Conservation (phyloP, 805 yeast genomes). For the Priceomyces haplophilus region DNA sequence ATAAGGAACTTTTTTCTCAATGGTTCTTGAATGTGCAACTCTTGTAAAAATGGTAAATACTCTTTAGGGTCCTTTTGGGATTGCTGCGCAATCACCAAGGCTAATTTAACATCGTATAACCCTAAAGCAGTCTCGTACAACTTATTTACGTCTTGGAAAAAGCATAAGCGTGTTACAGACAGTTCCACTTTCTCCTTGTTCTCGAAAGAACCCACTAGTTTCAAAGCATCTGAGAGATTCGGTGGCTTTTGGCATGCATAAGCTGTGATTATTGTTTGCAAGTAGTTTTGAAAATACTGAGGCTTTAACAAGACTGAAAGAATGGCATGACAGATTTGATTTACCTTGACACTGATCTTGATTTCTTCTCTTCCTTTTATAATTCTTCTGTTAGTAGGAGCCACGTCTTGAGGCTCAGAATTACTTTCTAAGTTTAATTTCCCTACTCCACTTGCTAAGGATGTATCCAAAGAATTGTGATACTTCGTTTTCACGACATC, state of each 20-base stretch:
- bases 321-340: conserved; percentile 71
- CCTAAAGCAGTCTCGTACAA: conserved; percentile 79
- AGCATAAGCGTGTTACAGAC: conserved; percentile 79
- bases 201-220: conserved; percentile 52
- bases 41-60: conserved; percentile 86
- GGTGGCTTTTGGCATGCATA: conserved; percentile 92
- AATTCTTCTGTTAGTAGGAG: conserved; percentile 26
- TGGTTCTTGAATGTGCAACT: conserved; percentile 64
- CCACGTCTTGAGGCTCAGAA: conserved; percentile 17
- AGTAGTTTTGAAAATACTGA: conserved; percentile 51
- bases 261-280: conserved; percentile 83
- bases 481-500: conserved; percentile 83
- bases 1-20: conserved; percentile 70
- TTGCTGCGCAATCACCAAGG: conserved; percentile 87
- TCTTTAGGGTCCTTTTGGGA: conserved; percentile 98
- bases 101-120: conserved; percentile 74
- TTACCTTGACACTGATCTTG: conserved; percentile 57
- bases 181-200: conserved; percentile 47
- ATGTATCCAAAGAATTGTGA: conserved; percentile 53
- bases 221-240: conserved; percentile 70
- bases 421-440: conserved; percentile 12
- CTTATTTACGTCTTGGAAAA: conserved; percentile 82
- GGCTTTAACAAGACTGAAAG: conserved; percentile 53
- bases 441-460: conserved; percentile 16
- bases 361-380: conserved; percentile 37